phyloP scores from a whole-genome alignment of 202 grass and related monocot species.

The Zoysia matrella region DNA sequence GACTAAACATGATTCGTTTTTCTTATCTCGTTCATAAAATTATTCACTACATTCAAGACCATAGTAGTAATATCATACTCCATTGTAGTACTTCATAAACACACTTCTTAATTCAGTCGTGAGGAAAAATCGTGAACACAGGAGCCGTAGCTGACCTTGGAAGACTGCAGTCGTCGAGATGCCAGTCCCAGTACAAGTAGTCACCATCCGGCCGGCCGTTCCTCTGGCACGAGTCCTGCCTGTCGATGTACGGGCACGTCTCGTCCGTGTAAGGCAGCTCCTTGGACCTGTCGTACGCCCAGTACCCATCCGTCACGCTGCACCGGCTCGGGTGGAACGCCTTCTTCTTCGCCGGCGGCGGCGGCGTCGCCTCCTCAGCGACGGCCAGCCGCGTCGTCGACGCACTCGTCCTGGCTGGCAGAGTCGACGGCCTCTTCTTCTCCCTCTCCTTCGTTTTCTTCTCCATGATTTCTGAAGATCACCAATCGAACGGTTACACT shows the following conservation, averaged over 20 bases:
- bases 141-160: conserved; percentile 53
- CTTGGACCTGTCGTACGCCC: conserved; percentile 63
- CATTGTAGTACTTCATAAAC: background rate
- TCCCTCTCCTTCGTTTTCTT: conserved; percentile 34
- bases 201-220: conserved; percentile 75
- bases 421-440: background rate
- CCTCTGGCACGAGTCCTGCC: conserved; percentile 56
- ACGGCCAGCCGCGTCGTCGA: conserved; percentile 8
- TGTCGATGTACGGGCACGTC: conserved; percentile 78
- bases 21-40: too few species aligned
- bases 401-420: conserved; percentile 2
- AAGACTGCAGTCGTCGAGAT: conserved; percentile 68
- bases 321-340: conserved; percentile 53
- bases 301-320: conserved; percentile 66
- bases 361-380: background rate
- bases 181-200: conserved; percentile 82
- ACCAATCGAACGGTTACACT: background rate
- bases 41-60: too few species aligned
- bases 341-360: background rate
- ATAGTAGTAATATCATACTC: too few species aligned
- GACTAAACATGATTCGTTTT: too few species aligned
- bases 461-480: conserved; percentile 23
- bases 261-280: conserved; percentile 60
- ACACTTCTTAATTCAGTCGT: background rate
- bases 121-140: background rate